Evolutionary conservation across 805 yeast genomes (phyloP).

Genomic region (Metahyphopichia silvanorum): DNA sequence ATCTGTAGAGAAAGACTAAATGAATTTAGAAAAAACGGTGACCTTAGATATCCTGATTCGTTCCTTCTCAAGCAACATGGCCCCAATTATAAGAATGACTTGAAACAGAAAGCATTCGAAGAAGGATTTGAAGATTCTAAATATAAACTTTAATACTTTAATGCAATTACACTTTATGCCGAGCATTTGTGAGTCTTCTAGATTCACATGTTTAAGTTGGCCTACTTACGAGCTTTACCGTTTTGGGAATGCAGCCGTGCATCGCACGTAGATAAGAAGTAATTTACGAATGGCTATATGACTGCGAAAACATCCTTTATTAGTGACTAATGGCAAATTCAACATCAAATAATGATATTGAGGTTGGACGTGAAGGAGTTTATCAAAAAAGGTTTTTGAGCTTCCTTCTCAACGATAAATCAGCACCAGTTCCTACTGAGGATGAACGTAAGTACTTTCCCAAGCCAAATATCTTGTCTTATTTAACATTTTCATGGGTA

Average conservation of each 20-base stretch:
- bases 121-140: too few species aligned
- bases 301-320: too few species aligned
- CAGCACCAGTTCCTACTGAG: conserved; percentile 36
- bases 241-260: too few species aligned
- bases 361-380: not conserved
- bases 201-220: too few species aligned
- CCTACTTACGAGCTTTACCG: too few species aligned
- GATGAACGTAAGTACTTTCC: conserved; percentile 47
- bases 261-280: too few species aligned
- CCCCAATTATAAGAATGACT: conserved; percentile 6
- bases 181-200: too few species aligned
- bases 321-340: too few species aligned
- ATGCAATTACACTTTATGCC: too few species aligned
- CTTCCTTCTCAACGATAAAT: not conserved
- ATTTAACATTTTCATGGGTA: conserved; percentile 59
- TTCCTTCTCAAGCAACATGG: conserved; percentile 6
- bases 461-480: conserved; percentile 29
- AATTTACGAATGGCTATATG: too few species aligned
- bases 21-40: not conserved
- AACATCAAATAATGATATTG: not conserved
- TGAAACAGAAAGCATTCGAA: too few species aligned
- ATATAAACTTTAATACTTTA: too few species aligned
- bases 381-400: not conserved
- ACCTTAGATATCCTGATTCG: conserved; percentile 4
- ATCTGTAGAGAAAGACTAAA: conserved; percentile 4